A percentile compares a stretch with the other conserved stretches of the same genome.
phyloP scores from a whole-genome alignment of 345 rosid species.

The Sisymbrium altissimum region DNA sequence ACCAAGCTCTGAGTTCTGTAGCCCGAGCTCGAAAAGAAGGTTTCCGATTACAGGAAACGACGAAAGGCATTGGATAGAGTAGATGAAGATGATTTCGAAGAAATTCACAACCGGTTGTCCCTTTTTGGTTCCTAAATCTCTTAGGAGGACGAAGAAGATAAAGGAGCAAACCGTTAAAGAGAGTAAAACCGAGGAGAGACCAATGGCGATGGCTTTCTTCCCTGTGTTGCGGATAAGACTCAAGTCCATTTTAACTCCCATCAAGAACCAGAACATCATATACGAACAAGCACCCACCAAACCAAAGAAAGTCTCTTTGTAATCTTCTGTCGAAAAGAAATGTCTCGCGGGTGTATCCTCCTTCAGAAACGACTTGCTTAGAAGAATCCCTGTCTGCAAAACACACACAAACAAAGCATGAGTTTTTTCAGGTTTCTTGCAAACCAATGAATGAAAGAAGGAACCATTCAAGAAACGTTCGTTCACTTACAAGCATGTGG shows the following conservation, averaged over 20 bases:
- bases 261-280: conserved; percentile 46
- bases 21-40: conserved; percentile 49
- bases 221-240: conserved; percentile 25
- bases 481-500: conserved; percentile 30
- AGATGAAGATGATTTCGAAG: conserved; percentile 18
- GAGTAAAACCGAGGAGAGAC: conserved; percentile 27
- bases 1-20: conserved; percentile 52
- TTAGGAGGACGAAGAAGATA: conserved; percentile 17
- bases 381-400: conserved; percentile 30
- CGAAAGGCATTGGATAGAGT: conserved; percentile 29
- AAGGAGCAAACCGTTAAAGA: conserved; percentile 32
- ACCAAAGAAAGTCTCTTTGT: conserved; percentile 34
- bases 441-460: not conserved
- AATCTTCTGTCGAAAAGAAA: conserved; percentile 17
- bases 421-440: too few species aligned
- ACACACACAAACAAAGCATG: not conserved
- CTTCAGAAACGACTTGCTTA: conserved; percentile 26
- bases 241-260: conserved; percentile 55
- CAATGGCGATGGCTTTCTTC: conserved; percentile 30
- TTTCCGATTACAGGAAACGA: conserved; percentile 39
- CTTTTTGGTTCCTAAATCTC: conserved; percentile 12
- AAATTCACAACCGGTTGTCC: not conserved
- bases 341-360: conserved; percentile 13
- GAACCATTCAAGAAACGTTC: not conserved
- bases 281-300: conserved; percentile 39